Conservation (phyloP, 2,329 filamentous ascomycete species). For the Tolypocladium tropicale region DNA sequence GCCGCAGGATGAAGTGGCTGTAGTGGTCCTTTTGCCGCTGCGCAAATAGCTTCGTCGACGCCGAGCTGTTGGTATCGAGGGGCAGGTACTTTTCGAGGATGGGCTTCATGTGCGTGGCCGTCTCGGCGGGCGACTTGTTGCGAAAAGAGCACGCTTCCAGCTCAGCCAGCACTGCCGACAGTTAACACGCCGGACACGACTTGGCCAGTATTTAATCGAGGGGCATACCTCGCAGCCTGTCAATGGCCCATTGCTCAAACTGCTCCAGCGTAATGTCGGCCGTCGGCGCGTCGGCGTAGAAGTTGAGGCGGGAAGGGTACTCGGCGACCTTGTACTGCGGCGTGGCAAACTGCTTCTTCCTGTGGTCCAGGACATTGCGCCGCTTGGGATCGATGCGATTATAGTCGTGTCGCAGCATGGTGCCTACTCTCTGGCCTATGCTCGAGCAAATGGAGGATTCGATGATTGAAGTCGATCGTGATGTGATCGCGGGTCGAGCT, state of each 20-base stretch:
- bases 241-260: conserved; percentile 98
- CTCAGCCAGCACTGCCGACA: conserved; percentile 60
- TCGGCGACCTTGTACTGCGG: conserved; percentile 65
- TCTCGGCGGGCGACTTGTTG: conserved; percentile 78
- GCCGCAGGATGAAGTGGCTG: conserved; percentile 88
- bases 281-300: conserved; percentile 80
- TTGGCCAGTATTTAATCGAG: no score
- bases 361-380: conserved; percentile 64
- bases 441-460: not conserved
- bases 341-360: conserved; percentile 78
- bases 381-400: conserved; percentile 58
- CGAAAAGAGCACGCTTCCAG: conserved; percentile 93
- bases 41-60: conserved; percentile 43
- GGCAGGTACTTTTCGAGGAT: conserved; percentile 81
- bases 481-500: conserved; percentile 5
- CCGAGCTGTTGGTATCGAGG: conserved; percentile 64
- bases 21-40: conserved; percentile 95
- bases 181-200: not conserved
- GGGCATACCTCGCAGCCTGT: conserved; percentile 63
- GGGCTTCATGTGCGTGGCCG: conserved; percentile 70
- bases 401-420: conserved; percentile 40
- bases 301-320: conserved; percentile 83
- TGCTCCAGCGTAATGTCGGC: conserved; percentile 93
- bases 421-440: conserved; percentile 6
- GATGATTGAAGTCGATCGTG: conserved; percentile 3